phyloP scores from a whole-genome alignment of 1,284 basidiomycete genomes.

The Trametes versicolor region DNA sequence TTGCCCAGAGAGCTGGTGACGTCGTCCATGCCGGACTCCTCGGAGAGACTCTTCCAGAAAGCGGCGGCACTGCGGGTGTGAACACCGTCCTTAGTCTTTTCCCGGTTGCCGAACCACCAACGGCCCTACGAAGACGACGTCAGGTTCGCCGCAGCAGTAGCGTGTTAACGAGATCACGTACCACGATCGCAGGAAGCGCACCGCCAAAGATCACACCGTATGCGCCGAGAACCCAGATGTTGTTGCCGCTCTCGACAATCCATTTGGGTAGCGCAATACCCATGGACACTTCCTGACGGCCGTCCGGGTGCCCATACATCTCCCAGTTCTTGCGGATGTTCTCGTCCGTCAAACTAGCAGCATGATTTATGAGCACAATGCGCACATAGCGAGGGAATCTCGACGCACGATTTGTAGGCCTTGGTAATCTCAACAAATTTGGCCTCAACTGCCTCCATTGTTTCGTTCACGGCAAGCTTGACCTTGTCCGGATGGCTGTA shows the following conservation, averaged over 20 bases:
- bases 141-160: background rate
- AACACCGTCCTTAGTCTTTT: constrained; percentile 94
- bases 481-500: constrained; percentile 97
- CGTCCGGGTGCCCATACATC: constrained; percentile 96
- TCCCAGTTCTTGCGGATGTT: constrained; percentile 93
- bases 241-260: constrained; percentile 94
- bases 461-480: constrained; percentile 84
- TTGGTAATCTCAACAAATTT: constrained; percentile 96
- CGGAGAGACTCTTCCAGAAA: constrained; percentile 90
- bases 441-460: constrained; percentile 88
- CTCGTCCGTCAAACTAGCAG: constrained; percentile 87
- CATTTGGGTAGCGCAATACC: constrained; percentile 96
- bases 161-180: constrained; percentile 47
- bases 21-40: constrained; percentile 82
- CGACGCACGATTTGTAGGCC: constrained; percentile 93
- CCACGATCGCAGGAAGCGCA: constrained; percentile 87
- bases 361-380: background rate
- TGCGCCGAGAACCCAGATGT: constrained; percentile 87
- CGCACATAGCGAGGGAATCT: background rate
- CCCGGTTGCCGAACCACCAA: constrained; percentile 98
- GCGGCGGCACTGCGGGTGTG: constrained; percentile 85
- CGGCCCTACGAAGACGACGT: constrained; percentile 61
- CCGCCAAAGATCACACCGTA: constrained; percentile 93
- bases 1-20: constrained; percentile 81
- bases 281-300: constrained; percentile 93